Evolutionary conservation across 495 filamentous ascomycete genomes (phyloP), one percentile per base, ranked within the genome.

Genomic region (Xylaria sp.): DNA sequence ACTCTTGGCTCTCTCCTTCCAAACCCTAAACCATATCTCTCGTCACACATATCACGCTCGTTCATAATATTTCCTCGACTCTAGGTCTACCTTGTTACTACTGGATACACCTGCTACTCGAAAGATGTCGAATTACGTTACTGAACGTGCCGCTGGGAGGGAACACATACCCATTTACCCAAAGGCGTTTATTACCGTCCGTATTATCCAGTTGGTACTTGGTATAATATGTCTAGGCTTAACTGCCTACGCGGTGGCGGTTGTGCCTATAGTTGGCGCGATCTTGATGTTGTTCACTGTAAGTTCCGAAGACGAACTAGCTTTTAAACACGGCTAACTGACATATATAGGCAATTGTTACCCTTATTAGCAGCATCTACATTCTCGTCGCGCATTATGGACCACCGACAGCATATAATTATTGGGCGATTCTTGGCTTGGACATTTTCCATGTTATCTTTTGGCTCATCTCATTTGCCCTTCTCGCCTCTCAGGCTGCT

Each of bases 151-250:
- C 33, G 72, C 77, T 59, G 84, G 82, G 5, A 74, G 71, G 46
- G 81, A 83, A 71, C 84, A 87, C 66, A 80, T 84, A 52, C 82
- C 85, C 31, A 50, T 80, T 26, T 81, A 77, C n/a, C 83, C 84
- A 19, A 78, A 72, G 52, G 74, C 74, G 72, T 88, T 89, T 68
- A 83, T 90, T 61, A 82, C 83, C 21, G 78, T 94, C 26, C 87
- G 93, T 67, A 83, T 87, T 67, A 73, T 86, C 61, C 92, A 95
- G 75, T 80, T 87, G 31, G 74, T 91, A 48, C 79, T 93, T 62
- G 87, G 87, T n/a, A 75, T 94, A 70, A 84, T 90, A 59, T 81
- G 91, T 59, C 80, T 95, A 40, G 92, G 87, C n/a, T 74, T 95
- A 17, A 85, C 85, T 14, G 90, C 86, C 57, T 93, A 92, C 78